Evolutionary conservation across 2,329 filamentous ascomycete species (phyloP).

Genomic region (Nemania serpens): DNA sequence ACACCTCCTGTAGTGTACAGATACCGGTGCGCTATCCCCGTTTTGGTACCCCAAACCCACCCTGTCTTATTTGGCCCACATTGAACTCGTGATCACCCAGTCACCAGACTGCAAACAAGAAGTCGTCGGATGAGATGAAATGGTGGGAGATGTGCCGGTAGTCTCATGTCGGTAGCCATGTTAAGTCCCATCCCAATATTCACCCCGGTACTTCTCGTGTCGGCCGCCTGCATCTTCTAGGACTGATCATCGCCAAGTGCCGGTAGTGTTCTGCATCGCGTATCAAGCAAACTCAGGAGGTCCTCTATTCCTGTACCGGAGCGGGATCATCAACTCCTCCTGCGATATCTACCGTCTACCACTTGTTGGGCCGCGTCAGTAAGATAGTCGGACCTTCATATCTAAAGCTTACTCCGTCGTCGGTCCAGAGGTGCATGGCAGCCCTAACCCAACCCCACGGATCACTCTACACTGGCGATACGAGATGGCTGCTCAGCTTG

Average conservation of each 20-base stretch:
- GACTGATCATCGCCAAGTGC: slow-evolving; percentile 23
- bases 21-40: too few species aligned
- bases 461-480: slow-evolving; percentile 8
- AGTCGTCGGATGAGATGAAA: slow-evolving; percentile 2
- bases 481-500: slow-evolving; percentile 23
- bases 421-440: not conserved
- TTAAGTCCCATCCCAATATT: slow-evolving; percentile 9
- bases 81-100: slow-evolving; percentile 20
- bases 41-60: not conserved
- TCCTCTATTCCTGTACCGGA: not conserved
- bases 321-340: not conserved
- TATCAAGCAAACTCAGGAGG: not conserved
- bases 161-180: slow-evolving; percentile 23
- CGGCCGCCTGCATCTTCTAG: slow-evolving; percentile 23
- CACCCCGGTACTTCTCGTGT: slow-evolving; percentile 8
- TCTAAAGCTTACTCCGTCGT: not conserved
- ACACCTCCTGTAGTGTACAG: not conserved
- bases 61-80: slow-evolving; percentile 16
- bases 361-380: not conserved
- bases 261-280: slow-evolving; percentile 14
- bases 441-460: slow-evolving; percentile 20
- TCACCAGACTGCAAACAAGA: slow-evolving; percentile 24
- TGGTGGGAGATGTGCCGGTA: slow-evolving; percentile 18
- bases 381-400: not conserved
- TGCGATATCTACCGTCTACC: too few species aligned